Evolutionary conservation across 495 filamentous ascomycete species (phyloP).

Genomic region (Aspergillus conjunctus): DNA sequence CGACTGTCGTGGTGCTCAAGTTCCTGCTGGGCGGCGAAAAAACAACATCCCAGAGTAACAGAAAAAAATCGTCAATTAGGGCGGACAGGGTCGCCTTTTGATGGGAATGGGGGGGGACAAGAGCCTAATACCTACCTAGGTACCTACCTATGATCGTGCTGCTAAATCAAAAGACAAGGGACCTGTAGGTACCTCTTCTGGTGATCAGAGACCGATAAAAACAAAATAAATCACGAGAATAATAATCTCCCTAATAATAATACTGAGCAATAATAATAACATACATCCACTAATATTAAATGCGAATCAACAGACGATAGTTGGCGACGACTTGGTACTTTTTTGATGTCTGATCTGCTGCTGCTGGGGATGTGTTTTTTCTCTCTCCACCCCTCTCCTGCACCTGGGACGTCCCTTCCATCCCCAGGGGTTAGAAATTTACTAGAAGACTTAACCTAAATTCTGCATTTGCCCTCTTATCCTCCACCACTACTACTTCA

Average conservation of each 20-base stretch:
- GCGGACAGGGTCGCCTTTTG: no score
- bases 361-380: conserved; percentile 12
- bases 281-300: conserved; percentile 7
- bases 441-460: conserved; percentile 15
- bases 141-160: not conserved
- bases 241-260: no score
- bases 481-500: conserved; percentile 4
- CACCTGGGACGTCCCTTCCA: not conserved
- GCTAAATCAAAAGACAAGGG: conserved; percentile 2
- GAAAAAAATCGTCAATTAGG: not conserved
- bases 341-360: conserved; percentile 11
- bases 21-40: not conserved
- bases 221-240: not conserved
- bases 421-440: conserved; percentile 2
- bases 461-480: conserved; percentile 10
- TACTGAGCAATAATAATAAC: conserved; percentile 11
- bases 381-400: conserved; percentile 16
- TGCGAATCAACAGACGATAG: conserved; percentile 3
- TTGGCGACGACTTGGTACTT: conserved; percentile 17
- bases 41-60: conserved; percentile 3
- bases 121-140: no score
- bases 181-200: not conserved
- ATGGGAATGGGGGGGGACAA: no score
- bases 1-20: conserved; percentile 22
- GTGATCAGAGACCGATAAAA: not conserved